These are phyloP conservation scores for Termitomyces sp. DNA, from an alignment of 768 basidiomycete genomes.

Conservation along the genomic window DNA sequence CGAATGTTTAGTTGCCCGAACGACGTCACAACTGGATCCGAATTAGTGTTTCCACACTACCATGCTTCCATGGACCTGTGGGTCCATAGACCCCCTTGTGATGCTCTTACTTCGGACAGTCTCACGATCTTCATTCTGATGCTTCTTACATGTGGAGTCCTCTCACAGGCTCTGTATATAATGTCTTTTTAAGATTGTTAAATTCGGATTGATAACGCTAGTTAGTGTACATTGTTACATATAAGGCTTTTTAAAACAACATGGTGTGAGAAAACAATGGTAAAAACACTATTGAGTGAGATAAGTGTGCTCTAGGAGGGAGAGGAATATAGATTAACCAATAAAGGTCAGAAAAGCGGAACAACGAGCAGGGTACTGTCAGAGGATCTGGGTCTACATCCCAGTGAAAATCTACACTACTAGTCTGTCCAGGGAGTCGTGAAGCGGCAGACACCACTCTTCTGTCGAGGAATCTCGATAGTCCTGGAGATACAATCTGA, in stretches of 20 bases:
- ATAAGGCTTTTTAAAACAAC: not conserved
- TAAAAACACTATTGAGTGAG: not conserved
- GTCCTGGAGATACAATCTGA: constrained; percentile 3
- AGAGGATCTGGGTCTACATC: not conserved
- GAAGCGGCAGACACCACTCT: not conserved
- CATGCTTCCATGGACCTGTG: not conserved
- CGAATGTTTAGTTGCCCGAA: too few species aligned
- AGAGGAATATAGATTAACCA: not conserved
- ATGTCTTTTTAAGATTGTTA: too few species aligned
- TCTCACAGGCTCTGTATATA: too few species aligned
- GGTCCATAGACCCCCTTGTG: not conserved
- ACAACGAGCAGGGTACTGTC: not conserved
- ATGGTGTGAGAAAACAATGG: not conserved
- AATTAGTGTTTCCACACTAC: not conserved
- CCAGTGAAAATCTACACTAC: not conserved
- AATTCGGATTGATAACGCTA: too few species aligned
- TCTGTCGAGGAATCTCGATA: constrained; percentile 1
- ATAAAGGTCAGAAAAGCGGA: not conserved
- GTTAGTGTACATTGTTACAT: not conserved
- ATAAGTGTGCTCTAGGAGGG: too few species aligned
- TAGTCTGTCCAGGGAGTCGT: not conserved
- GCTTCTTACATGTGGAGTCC: not conserved
- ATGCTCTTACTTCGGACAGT: too few species aligned
- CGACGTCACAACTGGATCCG: too few species aligned
- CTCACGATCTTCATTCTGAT: not conserved